Percentiles rank a stretch among this genome's conserved stretches.
phyloP scores from a whole-genome alignment of 805 yeast genomes.

The Wilhelminamyces savonicus region DNA sequence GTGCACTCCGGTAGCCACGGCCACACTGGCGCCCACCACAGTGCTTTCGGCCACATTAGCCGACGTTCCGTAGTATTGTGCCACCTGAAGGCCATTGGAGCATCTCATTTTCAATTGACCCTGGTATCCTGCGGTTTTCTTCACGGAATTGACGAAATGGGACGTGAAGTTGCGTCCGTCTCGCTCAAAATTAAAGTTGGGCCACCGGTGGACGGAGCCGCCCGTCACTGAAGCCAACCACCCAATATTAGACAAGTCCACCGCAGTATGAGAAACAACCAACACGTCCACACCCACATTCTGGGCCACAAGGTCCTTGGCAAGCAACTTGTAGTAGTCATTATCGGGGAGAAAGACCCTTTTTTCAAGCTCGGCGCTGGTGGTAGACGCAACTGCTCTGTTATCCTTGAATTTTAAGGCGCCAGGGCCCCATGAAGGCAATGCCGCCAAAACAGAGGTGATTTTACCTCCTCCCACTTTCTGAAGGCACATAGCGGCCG shows the following conservation, averaged over 20 bases:
- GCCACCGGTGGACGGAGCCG: conserved; percentile 61
- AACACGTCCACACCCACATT: conserved; percentile 76
- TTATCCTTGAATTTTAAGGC: conserved; percentile 42
- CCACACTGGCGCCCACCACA: conserved; percentile 10
- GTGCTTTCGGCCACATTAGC: conserved; percentile 16
- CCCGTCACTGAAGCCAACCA: conserved; percentile 63
- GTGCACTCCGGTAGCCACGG: conserved; percentile 24
- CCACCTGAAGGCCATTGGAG: conserved; percentile 80
- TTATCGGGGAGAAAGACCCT: conserved; percentile 53
- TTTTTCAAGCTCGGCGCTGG: conserved; percentile 39
- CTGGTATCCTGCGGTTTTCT: conserved; percentile 61
- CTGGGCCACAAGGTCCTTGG: conserved; percentile 46
- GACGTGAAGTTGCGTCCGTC: conserved; percentile 65
- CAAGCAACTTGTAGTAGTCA: conserved; percentile 55
- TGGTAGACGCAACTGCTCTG: conserved; percentile 32
- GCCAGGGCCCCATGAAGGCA: conserved; percentile 85
- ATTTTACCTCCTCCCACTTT: conserved; percentile 81
- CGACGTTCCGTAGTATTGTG: conserved; percentile 60
- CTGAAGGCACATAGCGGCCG: conserved; percentile 57
- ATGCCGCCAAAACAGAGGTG: conserved; percentile 53
- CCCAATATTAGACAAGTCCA: conserved; percentile 73
- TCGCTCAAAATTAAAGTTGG: conserved; percentile 57
- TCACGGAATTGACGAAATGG: conserved; percentile 50
- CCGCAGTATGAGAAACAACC: conserved; percentile 55
- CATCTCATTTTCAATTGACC: conserved; percentile 80